phyloP scores from a whole-genome alignment of 192 early-diverging fungal genomes.

The Umbelopsis isabellina region DNA sequence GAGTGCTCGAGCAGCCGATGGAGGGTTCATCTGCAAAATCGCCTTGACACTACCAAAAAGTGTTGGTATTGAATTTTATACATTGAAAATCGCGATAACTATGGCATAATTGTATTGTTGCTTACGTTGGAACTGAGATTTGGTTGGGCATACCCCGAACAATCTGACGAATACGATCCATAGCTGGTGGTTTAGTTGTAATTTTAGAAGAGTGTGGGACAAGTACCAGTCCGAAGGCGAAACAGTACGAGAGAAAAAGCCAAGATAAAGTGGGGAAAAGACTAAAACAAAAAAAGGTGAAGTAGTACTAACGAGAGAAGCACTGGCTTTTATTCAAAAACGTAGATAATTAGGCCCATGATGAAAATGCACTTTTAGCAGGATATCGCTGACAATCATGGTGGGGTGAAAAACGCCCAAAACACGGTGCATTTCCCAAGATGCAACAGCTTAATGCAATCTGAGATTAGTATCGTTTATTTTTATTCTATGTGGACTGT shows the following conservation, averaged over 20 bases:
- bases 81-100: neutral
- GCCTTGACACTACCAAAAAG: neutral
- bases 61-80: neutral
- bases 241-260: neutral
- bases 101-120: neutral
- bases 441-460: no score
- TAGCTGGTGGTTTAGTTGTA: neutral
- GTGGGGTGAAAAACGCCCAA: no score
- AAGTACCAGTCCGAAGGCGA: neutral
- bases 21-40: slow-evolving; percentile 19
- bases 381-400: no score
- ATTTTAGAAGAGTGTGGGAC: neutral
- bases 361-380: no score
- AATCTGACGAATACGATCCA: slow-evolving; percentile 7
- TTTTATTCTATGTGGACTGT: no score
- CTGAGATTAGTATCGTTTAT: no score
- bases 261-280: no score
- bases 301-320: no score
- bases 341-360: no score
- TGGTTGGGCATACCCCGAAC: slow-evolving; percentile 10
- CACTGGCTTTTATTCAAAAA: no score
- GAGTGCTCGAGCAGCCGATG: neutral
- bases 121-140: slow-evolving; percentile 16
- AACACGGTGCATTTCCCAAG: no score
- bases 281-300: no score